Percentiles rank a stretch among this genome's conserved stretches.
Evolutionary conservation across 805 yeast species (phyloP).

Genomic region (Teunomyces lycoperdinae): DNA sequence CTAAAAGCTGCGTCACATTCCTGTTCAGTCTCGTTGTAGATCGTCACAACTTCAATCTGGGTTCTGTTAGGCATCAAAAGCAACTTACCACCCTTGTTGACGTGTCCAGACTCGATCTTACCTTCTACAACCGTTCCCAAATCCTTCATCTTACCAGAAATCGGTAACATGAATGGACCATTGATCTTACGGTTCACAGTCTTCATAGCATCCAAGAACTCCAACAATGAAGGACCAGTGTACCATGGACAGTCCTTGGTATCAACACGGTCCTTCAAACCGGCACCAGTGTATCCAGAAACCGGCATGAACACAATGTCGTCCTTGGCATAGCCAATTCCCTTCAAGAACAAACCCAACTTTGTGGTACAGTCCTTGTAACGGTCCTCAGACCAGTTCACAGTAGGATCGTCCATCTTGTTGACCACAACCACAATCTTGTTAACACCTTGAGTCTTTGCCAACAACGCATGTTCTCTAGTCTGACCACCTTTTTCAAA

Average conservation of each 20-base stretch:
- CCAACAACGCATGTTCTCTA: conserved; percentile 94
- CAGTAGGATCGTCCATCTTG: conserved; percentile 99
- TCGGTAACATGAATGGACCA: conserved; percentile 97
- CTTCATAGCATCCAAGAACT: conserved; percentile 80
- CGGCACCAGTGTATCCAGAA: conserved; percentile 97
- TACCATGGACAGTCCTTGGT: conserved; percentile 86
- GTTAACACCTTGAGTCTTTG: conserved; percentile 98
- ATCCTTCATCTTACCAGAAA: conserved; percentile 92
- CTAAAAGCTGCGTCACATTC: conserved; percentile 87
- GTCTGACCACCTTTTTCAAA: conserved; percentile 99
- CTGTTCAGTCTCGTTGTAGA: conserved; percentile 92
- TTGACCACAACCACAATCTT: conserved; percentile 89
- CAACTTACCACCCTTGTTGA: conserved; percentile 73
- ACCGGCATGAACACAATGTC: conserved; percentile 95
- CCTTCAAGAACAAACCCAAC: conserved; percentile 72
- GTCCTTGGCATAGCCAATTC: conserved; percentile 85
- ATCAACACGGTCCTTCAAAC: conserved; percentile 81
- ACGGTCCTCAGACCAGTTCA: conserved; percentile 92
- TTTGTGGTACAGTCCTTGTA: conserved; percentile 92
- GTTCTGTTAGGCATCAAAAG: conserved; percentile 91
- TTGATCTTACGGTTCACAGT: conserved; percentile 81
- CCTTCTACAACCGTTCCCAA: conserved; percentile 98
- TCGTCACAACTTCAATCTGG: conserved; percentile 77
- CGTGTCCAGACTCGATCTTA: conserved; percentile 93
- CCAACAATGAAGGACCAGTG: conserved; percentile 86